These are phyloP conservation scores for Scheffersomyces insectosa DNA, from an alignment of 1,139 yeast genomes.

Conservation along the genomic window DNA sequence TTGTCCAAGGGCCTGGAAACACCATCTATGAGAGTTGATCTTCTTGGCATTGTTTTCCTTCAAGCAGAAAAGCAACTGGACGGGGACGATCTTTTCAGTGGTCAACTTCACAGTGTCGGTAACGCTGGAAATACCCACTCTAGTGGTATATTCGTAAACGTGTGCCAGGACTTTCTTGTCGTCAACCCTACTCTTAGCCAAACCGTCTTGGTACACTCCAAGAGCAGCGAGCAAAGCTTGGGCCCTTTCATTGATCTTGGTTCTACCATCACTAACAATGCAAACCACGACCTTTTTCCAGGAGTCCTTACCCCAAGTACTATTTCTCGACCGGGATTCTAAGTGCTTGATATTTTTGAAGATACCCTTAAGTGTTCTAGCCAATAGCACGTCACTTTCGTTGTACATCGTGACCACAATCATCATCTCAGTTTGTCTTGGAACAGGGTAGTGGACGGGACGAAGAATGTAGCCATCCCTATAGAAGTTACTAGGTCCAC, in stretches of 20 bases:
- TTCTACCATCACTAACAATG: slow-evolving; percentile 49
- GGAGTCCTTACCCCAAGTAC: slow-evolving; percentile 50
- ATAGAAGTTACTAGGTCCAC: slow-evolving; percentile 51
- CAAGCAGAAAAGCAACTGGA: slow-evolving; percentile 47
- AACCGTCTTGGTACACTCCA: slow-evolving; percentile 52
- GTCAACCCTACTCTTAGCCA: slow-evolving; percentile 49
- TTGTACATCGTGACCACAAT: slow-evolving; percentile 51
- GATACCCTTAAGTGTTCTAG: slow-evolving; percentile 49
- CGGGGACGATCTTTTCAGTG: slow-evolving; percentile 50
- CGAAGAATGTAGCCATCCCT: slow-evolving; percentile 47
- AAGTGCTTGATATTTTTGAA: slow-evolving; percentile 50
- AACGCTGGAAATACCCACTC: slow-evolving; percentile 49
- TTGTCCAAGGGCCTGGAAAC: slow-evolving; percentile 50
- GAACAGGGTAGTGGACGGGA: slow-evolving; percentile 48
- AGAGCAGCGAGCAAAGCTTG: slow-evolving; percentile 50
- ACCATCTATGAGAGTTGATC: slow-evolving; percentile 53
- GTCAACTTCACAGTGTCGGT: slow-evolving; percentile 50
- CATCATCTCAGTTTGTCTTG: slow-evolving; percentile 49
- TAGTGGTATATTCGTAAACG: slow-evolving; percentile 48
- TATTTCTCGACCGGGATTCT: slow-evolving; percentile 43
- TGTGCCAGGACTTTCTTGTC: slow-evolving; percentile 50
- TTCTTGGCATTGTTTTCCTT: slow-evolving; percentile 50
- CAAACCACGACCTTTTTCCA: slow-evolving; percentile 54
- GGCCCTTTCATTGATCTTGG: slow-evolving; percentile 49
- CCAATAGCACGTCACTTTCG: slow-evolving; percentile 48